Evolutionary conservation across 2,329 filamentous ascomycete species (phyloP).

Genomic region (Colletotrichum shisoi): DNA sequence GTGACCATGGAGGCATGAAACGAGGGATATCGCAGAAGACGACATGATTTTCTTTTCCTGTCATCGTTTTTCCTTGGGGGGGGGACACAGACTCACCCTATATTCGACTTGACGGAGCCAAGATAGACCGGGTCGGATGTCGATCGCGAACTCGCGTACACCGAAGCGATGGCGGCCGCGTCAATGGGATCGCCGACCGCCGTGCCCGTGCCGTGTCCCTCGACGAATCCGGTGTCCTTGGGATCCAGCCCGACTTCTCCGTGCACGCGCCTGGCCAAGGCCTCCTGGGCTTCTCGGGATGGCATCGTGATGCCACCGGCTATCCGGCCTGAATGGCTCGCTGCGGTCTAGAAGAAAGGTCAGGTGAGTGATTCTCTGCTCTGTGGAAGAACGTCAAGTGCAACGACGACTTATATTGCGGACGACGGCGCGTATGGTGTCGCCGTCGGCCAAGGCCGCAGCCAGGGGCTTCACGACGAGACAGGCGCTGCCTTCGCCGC

Average conservation of each 20-base stretch:
- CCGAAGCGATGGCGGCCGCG: conserved; percentile 42
- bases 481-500: conserved; percentile 53
- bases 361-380: background rate
- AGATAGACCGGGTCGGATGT: conserved; percentile 43
- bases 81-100: conserved; percentile 4
- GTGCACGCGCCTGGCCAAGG: conserved; percentile 39
- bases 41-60: too few relatives aligned
- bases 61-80: too few relatives aligned
- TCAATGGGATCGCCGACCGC: conserved; percentile 53
- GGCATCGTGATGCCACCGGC: conserved; percentile 52
- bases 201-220: conserved; percentile 42
- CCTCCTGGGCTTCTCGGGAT: conserved; percentile 47
- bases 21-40: too few relatives aligned
- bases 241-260: conserved; percentile 26
- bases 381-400: too few relatives aligned
- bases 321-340: conserved; percentile 48
- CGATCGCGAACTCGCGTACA: conserved; percentile 41
- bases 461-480: conserved; percentile 53
- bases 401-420: conserved; percentile 42
- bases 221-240: conserved; percentile 33
- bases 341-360: background rate
- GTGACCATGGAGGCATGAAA: too few relatives aligned
- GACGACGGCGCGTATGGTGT: conserved; percentile 48
- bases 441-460: conserved; percentile 52
- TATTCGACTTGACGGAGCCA: conserved; percentile 43